Conservation (phyloP, 495 filamentous ascomycete genomes). For the Aspergillus homomorphus region DNA sequence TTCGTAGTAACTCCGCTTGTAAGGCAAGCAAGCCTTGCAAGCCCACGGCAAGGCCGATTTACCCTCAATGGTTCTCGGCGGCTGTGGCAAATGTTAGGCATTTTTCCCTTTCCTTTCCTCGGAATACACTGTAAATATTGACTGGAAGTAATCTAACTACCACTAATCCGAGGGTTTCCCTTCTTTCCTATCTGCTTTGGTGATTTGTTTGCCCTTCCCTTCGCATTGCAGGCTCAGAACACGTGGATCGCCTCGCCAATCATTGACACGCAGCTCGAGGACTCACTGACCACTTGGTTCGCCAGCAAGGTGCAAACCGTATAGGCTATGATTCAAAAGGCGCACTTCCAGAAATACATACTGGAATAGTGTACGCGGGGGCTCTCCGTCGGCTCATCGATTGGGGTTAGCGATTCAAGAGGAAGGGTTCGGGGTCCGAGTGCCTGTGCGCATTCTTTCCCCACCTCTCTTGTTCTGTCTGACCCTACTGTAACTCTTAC, state of each 20-base stretch:
- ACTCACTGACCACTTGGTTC: constrained; percentile 6
- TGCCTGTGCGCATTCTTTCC: constrained; percentile 12
- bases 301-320: constrained; percentile 3
- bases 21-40: too few species aligned
- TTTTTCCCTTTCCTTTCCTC: neutral
- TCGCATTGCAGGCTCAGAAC: neutral
- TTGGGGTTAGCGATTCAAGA: neutral
- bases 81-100: constrained; percentile 2
- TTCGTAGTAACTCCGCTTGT: constrained; percentile 2
- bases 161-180: too few species aligned
- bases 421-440: constrained; percentile 4
- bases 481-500: constrained; percentile 9
- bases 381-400: neutral
- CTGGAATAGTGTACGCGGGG: neutral
- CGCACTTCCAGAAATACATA: neutral
- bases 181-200: neutral
- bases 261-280: neutral
- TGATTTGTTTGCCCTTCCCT: neutral
- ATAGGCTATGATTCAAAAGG: neutral
- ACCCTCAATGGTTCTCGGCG: neutral
- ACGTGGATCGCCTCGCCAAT: constrained; percentile 10
- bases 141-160: too few species aligned
- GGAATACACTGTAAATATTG: too few species aligned
- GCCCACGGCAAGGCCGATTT: neutral
- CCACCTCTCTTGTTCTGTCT: neutral